These are phyloP conservation scores for Tephrocybe sp. DNA, from an alignment of 768 basidiomycete genomes.

Conservation along the genomic window DNA sequence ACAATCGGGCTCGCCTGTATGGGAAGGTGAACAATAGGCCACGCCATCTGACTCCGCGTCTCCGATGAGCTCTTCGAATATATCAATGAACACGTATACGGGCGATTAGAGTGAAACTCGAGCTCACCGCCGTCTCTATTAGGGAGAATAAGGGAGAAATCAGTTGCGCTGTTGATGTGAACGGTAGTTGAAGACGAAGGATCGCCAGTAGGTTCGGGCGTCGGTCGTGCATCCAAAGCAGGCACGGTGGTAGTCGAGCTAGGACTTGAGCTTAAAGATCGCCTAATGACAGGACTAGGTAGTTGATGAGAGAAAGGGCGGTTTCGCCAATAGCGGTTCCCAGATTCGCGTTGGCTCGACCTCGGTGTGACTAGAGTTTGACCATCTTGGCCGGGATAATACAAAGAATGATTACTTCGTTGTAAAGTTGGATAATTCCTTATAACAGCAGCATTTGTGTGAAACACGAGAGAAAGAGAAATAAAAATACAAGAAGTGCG, in stretches of 20 bases:
- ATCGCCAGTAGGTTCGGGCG: slow-evolving; percentile 20
- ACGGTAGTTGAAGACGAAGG: slow-evolving; percentile 19
- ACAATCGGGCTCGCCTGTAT: slow-evolving; percentile 5
- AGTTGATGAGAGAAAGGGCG: not conserved
- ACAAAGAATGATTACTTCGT: not conserved
- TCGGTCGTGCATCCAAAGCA: slow-evolving; percentile 13
- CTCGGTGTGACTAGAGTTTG: not conserved
- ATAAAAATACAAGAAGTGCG: not conserved
- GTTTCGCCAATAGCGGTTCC: slow-evolving; percentile 2
- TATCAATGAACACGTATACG: not conserved
- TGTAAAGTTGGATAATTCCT: not conserved
- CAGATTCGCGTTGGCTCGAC: not conserved
- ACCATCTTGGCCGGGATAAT: not conserved
- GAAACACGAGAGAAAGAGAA: not conserved
- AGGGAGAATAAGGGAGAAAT: slow-evolving; percentile 20
- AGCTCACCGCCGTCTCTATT: slow-evolving; percentile 10
- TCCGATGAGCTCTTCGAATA: slow-evolving; percentile 14
- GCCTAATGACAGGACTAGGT: not conserved
- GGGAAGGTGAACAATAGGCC: slow-evolving; percentile 15
- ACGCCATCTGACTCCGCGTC: slow-evolving; percentile 21
- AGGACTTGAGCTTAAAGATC: not conserved
- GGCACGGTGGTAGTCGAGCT: slow-evolving; percentile 1
- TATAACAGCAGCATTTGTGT: slow-evolving; percentile 8
- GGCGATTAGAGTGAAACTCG: not conserved
- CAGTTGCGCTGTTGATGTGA: slow-evolving; percentile 13